These are phyloP conservation scores for Arabis alpina DNA, from an alignment of 345 rosid species.

Conservation along the genomic window DNA sequence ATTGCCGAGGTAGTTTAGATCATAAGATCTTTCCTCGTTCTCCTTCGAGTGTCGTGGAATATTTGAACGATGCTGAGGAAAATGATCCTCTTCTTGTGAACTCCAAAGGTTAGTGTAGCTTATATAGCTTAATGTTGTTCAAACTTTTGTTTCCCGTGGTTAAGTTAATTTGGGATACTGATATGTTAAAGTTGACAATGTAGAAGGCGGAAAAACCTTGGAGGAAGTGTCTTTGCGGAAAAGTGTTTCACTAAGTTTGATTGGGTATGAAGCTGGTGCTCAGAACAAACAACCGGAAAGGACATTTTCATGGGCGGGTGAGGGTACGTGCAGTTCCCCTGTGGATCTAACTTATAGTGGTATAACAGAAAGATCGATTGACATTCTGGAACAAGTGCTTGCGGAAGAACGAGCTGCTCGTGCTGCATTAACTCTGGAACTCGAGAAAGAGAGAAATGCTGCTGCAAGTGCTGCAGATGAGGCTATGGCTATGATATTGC, in stretches of 20 bases:
- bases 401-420: conserved; percentile 54
- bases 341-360: conserved; percentile 41
- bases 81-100: conserved; percentile 31
- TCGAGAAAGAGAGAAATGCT: conserved; percentile 78
- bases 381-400: conserved; percentile 49
- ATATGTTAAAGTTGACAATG: not conserved
- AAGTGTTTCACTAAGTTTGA: conserved; percentile 36
- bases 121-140: conserved; percentile 22
- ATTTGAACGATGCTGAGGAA: conserved; percentile 37
- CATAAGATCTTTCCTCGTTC: conserved; percentile 34
- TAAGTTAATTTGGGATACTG: too few species aligned
- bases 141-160: not conserved
- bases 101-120: conserved; percentile 36
- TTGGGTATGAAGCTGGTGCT: conserved; percentile 30
- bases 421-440: conserved; percentile 57
- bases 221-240: conserved; percentile 25
- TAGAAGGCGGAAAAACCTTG: not conserved
- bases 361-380: conserved; percentile 39
- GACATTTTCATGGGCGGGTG: conserved; percentile 32
- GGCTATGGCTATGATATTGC: conserved; percentile 69
- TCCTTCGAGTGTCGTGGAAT: conserved; percentile 39
- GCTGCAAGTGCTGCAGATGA: conserved; percentile 80
- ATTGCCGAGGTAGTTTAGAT: conserved; percentile 39
- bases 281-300: conserved; percentile 41
- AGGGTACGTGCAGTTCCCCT: conserved; percentile 33